Conservation (phyloP, 495 filamentous ascomycete species). For the Penicillium robsamsonii region DNA sequence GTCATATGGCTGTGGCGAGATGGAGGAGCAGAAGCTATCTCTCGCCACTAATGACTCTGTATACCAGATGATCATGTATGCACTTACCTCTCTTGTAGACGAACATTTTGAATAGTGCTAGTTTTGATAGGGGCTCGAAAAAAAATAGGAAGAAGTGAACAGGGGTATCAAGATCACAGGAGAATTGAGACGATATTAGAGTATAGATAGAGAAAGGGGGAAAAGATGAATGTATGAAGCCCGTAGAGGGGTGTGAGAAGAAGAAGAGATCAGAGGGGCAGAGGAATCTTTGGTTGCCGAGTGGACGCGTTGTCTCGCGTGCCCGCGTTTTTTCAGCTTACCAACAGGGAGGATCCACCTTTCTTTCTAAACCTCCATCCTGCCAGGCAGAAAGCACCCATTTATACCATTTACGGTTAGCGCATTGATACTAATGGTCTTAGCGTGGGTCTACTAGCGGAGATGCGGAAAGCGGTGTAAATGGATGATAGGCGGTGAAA, state of each 20-base stretch:
- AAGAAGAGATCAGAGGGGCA: slow-evolving; percentile 25
- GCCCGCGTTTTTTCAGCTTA: slow-evolving; percentile 17
- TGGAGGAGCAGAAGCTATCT: slow-evolving; percentile 6
- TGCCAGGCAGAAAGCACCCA: slow-evolving; percentile 2
- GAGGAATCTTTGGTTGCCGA: slow-evolving; percentile 18
- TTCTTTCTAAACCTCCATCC: background rate
- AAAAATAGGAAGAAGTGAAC: slow-evolving; percentile 12
- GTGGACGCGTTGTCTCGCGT: slow-evolving; percentile 14
- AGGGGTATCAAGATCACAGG: slow-evolving; percentile 16
- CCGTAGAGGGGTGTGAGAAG: slow-evolving; percentile 19
- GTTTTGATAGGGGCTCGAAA: slow-evolving; percentile 9
- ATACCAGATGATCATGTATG: slow-evolving; percentile 1
- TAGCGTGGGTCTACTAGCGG: background rate
- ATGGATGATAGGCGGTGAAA: background rate
- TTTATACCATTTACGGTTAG: slow-evolving; percentile 2
- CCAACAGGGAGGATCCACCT: slow-evolving; percentile 4
- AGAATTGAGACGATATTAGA: slow-evolving; percentile 2
- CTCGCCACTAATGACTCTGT: slow-evolving; percentile 4
- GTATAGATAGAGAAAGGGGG: background rate
- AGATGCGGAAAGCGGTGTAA: slow-evolving; percentile 1
- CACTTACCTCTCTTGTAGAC: slow-evolving; percentile 68
- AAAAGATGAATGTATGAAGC: slow-evolving; percentile 13
- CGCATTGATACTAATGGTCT: background rate
- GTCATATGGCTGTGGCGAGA: background rate
- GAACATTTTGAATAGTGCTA: slow-evolving; percentile 51